Evolutionary conservation across 176 grass and related monocot genomes (phyloP).

Genomic region (Zizania latifolia): DNA sequence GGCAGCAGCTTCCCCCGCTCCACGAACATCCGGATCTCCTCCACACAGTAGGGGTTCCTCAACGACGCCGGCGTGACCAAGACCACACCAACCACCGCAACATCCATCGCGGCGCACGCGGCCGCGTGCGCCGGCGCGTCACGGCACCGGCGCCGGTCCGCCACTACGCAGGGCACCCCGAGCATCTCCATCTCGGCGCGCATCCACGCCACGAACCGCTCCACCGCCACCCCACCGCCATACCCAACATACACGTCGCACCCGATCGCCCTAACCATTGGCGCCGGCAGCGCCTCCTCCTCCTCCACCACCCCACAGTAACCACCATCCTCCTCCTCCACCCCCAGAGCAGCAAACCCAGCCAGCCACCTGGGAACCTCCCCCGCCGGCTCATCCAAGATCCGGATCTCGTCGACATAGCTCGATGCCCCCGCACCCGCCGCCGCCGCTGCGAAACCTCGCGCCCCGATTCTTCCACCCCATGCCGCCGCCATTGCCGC

Average conservation of each 20-base stretch:
- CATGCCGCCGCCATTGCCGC: constrained; percentile 5
- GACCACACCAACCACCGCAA: constrained; percentile 22
- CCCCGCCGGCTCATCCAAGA: neutral
- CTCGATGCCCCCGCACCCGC: neutral
- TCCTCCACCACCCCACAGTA: neutral
- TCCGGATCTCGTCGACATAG: neutral
- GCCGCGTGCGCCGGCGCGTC: constrained; percentile 23
- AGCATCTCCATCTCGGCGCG: constrained; percentile 52
- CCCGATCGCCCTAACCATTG: neutral
- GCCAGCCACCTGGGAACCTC: neutral
- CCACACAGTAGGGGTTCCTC: constrained; percentile 34
- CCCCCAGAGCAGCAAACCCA: neutral
- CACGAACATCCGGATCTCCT: constrained; percentile 47
- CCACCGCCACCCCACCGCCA: neutral
- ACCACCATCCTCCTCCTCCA: neutral
- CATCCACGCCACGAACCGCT: constrained; percentile 49
- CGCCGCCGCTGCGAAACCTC: neutral
- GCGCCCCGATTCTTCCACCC: neutral
- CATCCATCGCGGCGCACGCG: constrained; percentile 36
- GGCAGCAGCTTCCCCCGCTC: constrained; percentile 34
- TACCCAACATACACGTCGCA: constrained; percentile 57
- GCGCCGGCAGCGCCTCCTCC: neutral
- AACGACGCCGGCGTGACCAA: constrained; percentile 34
- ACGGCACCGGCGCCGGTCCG: constrained; percentile 15
- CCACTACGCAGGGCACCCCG: constrained; percentile 30